These are phyloP conservation scores for Saturnispora halmiae DNA, from an alignment of 805 yeast species.

Conservation along the genomic window DNA sequence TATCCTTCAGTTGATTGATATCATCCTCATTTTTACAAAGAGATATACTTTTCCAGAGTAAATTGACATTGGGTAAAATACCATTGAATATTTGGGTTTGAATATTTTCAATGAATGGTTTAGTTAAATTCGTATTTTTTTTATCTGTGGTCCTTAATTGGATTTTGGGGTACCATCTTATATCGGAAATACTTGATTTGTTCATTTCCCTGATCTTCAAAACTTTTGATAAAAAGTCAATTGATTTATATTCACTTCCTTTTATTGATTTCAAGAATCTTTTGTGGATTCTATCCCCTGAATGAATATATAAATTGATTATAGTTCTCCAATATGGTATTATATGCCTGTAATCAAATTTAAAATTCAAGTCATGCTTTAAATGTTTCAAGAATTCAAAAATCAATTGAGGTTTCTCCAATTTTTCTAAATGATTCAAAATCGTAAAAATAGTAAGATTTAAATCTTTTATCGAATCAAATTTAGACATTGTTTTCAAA, in stretches of 20 bases:
- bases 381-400: constrained; percentile 20
- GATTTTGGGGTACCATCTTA: constrained; percentile 11
- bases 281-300: constrained; percentile 15
- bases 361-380: constrained; percentile 20
- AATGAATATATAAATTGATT: constrained; percentile 18
- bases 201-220: constrained; percentile 7
- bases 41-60: constrained; percentile 15
- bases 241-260: constrained; percentile 7
- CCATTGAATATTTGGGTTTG: constrained; percentile 21
- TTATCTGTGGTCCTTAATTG: constrained; percentile 7
- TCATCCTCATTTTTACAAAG: constrained; percentile 14
- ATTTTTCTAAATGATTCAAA: constrained; percentile 14
- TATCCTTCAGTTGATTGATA: constrained; percentile 12
- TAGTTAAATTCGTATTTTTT: constrained; percentile 7
- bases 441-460: constrained; percentile 13
- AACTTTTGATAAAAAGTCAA: constrained; percentile 10
- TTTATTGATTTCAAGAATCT: constrained; percentile 12
- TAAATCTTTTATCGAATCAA: constrained; percentile 8
- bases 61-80: constrained; percentile 19
- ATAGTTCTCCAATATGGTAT: constrained; percentile 18
- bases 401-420: constrained; percentile 18
- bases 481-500: constrained; percentile 6
- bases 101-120: constrained; percentile 18
- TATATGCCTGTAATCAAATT: constrained; percentile 16
- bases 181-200: neutral